Conservation (phyloP, 345 rosid genomes). For the Bretschneidera sinensis region DNA sequence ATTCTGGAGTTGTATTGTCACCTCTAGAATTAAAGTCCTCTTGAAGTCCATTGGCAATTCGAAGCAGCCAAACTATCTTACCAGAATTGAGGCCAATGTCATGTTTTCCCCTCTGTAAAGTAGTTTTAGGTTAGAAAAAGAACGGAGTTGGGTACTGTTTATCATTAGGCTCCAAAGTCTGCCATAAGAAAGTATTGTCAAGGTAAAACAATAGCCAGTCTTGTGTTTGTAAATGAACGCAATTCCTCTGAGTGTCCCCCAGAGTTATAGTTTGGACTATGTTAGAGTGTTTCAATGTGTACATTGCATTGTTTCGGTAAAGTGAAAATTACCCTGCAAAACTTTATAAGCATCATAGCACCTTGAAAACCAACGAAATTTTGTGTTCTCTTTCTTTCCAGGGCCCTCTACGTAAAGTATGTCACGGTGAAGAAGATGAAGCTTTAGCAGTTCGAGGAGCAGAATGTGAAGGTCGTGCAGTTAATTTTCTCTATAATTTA, state of each 20-base stretch:
- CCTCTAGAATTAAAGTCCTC: too few species aligned
- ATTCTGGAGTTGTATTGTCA: too few species aligned
- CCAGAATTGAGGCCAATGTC: background rate
- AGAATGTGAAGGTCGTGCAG: slow-evolving; percentile 82
- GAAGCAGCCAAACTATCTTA: background rate
- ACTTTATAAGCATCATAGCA: too few species aligned
- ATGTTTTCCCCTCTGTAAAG: too few species aligned
- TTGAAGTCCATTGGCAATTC: background rate
- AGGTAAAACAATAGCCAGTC: background rate
- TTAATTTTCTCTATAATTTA: slow-evolving; percentile 68
- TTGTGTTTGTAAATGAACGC: background rate
- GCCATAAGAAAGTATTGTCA: too few species aligned
- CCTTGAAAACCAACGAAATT: background rate
- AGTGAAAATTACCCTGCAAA: background rate
- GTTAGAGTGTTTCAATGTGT: background rate
- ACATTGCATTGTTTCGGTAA: background rate
- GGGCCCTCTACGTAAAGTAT: slow-evolving; percentile 81
- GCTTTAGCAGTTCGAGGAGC: slow-evolving; percentile 43
- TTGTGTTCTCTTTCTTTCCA: slow-evolving; percentile 21
- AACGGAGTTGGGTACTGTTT: background rate
- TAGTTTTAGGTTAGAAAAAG: background rate
- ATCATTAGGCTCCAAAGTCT: too few species aligned
- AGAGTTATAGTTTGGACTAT: too few species aligned
- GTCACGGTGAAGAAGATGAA: slow-evolving; percentile 52
- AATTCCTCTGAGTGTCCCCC: background rate